Evolutionary conservation across 306 rosid genomes (phyloP).

Genomic region (Morella rubra): DNA sequence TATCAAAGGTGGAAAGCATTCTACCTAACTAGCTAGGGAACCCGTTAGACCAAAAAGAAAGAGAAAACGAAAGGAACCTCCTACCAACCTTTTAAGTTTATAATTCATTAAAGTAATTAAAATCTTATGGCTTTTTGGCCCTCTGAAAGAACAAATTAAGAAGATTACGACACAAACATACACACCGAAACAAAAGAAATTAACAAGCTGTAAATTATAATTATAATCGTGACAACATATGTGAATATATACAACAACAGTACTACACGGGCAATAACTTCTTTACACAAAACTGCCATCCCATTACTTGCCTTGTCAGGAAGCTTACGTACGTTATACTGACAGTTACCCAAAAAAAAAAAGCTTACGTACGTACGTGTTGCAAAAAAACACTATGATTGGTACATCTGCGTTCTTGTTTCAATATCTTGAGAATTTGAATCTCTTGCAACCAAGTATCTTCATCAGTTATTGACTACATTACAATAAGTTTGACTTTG

Average conservation of each 20-base stretch:
- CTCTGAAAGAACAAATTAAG: slow-evolving; percentile 26
- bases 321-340: too few species aligned
- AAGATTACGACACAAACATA: not conserved
- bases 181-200: not conserved
- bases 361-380: too few species aligned
- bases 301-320: not conserved
- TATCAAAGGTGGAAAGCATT: slow-evolving; percentile 2
- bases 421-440: not conserved
- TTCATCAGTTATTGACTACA: not conserved
- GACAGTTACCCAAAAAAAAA: too few species aligned
- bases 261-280: not conserved
- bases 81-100: not conserved
- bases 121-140: slow-evolving; percentile 20
- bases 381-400: too few species aligned
- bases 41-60: not conserved
- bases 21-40: slow-evolving; percentile 1
- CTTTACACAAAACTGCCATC: not conserved
- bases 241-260: too few species aligned
- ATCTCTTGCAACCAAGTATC: not conserved
- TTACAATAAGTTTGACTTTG: slow-evolving; percentile 3
- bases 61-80: not conserved
- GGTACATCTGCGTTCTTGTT: not conserved
- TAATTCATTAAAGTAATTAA: not conserved
- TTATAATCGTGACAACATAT: too few species aligned
- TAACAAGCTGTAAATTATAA: too few species aligned